Conservation (phyloP, 1,284 basidiomycete species). For the Amylostereum areolatum region DNA sequence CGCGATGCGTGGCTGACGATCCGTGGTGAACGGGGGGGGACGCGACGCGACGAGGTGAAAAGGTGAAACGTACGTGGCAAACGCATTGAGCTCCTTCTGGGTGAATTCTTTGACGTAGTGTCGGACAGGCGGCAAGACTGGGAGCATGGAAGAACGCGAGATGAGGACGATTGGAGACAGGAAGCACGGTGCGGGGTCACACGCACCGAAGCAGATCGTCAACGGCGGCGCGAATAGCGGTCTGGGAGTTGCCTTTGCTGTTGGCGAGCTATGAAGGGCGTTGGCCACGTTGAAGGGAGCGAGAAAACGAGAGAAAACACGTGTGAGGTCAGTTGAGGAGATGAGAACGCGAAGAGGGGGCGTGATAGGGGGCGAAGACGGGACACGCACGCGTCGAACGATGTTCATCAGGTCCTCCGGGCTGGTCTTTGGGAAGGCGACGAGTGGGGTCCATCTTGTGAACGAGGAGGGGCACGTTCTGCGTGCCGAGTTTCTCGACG, state of each 20-base stretch:
- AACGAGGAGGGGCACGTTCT: constrained; percentile 66
- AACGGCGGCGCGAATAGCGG: constrained; percentile 59
- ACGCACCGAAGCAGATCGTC: constrained; percentile 70
- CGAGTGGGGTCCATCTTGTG: constrained; percentile 80
- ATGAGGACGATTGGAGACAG: constrained; percentile 15
- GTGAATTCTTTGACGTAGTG: constrained; percentile 68
- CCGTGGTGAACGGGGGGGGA: constrained; percentile 19
- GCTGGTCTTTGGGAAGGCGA: constrained; percentile 66
- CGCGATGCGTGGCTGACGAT: constrained; percentile 70
- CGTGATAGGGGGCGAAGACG: too few relatives aligned
- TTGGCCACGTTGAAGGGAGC: too few relatives aligned
- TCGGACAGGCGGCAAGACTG: constrained; percentile 64
- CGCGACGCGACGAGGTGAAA: constrained; percentile 13
- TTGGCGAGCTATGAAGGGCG: constrained; percentile 61
- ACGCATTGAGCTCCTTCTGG: constrained; percentile 80
- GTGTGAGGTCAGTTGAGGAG: constrained; percentile 6
- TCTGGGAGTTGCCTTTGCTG: constrained; percentile 45
- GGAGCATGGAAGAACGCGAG: constrained; percentile 12
- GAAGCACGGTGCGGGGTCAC: constrained; percentile 15
- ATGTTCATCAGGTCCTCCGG: constrained; percentile 58
- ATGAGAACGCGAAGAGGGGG: constrained; percentile 17
- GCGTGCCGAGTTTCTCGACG: constrained; percentile 78
- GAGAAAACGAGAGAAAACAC: constrained; percentile 8
- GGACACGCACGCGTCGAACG: constrained; percentile 72
- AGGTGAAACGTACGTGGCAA: constrained; percentile 66